These are phyloP conservation scores for Castanospermum australe DNA, from an alignment of 306 rosid genomes.

Conservation along the genomic window DNA sequence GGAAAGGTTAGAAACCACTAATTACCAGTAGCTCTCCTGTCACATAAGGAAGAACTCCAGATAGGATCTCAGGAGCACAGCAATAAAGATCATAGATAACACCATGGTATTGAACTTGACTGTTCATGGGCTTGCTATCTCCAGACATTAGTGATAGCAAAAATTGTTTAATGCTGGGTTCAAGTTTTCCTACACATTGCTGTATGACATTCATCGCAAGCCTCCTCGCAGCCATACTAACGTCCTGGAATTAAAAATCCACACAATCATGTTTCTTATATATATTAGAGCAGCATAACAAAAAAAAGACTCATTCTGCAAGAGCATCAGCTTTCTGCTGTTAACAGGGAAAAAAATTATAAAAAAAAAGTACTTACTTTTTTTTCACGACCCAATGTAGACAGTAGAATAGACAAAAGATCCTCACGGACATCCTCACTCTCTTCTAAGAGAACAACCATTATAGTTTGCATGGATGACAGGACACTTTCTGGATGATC, in stretches of 20 bases:
- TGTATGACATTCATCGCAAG: conserved; percentile 97
- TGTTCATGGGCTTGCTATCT: conserved; percentile 60
- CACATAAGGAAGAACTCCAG: conserved; percentile 82
- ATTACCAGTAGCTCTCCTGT: conserved; percentile 97
- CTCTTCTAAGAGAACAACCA: conserved; percentile 92
- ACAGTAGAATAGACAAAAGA: conserved; percentile 62
- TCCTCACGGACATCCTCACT: conserved; percentile 87
- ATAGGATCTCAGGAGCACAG: conserved; percentile 82
- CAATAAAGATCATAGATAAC: conserved; percentile 88
- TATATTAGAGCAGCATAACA: neutral
- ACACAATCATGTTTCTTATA: conserved; percentile 9
- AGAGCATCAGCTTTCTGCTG: conserved; percentile 18
- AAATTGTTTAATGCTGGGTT: conserved; percentile 76
- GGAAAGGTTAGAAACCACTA: conserved; percentile 25
- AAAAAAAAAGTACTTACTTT: conserved; percentile 54
- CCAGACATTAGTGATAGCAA: conserved; percentile 90
- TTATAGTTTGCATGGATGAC: conserved; percentile 92
- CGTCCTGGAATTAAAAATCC: conserved; percentile 57
- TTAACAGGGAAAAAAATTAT: conserved; percentile 12
- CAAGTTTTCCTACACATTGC: conserved; percentile 82
- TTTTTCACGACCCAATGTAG: conserved; percentile 77
- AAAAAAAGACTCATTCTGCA: neutral
- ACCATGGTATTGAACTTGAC: conserved; percentile 72
- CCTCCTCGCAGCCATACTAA: conserved; percentile 86
- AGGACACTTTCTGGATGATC: conserved; percentile 93